Base-by-base conservation (phyloP, 176 grass and related monocot genomes). In the Otatea glauca region DNA sequence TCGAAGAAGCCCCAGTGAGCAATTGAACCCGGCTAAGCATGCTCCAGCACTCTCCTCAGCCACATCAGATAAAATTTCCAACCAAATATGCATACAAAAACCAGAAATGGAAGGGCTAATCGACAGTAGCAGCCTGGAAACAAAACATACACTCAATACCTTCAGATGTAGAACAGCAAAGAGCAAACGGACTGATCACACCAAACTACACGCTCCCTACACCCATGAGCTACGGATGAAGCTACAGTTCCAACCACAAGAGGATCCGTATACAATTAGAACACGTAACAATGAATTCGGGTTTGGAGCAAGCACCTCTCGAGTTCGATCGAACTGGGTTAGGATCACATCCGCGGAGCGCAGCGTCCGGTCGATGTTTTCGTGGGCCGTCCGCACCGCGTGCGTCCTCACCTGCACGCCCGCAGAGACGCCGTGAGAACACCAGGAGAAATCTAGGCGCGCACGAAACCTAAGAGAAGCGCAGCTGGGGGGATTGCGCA, bases 281-380 rank as follows among this genome's bases (percentile, higher is more conserved):
- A 45, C 7, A 4, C 3, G 27, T 42, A 24, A 17, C 18, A 41
- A 11, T 0, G 34, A 56, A 73, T 20, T 50, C 1, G 17, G 8
- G 53, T 27, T 63, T 29, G 10, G 9, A 71, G 56, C 35, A 39
- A 55, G 50, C 59, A 98, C 96, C 96, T 99, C 91, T 50, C 90
- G 49, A 0, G 86, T 99, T 5, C 89, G 77, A 81, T 99, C 96
- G 88, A 99, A 99, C 72, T 99, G 93, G 0, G 75, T 91, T 25
- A 96, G 96, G 21, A 99, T 96, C 18, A 96, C 91, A 74, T 99
- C 93, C 0, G 96, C 93, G n/a, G 96, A 94, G 58, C 92, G 91
- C 10, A 96, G 91, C 23, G 96, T 99, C 58, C 89, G 88, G 91
- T 99, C 96, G 83, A 99, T 99, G 86, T 99, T 99, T 84, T 96